Evolutionary conservation across 306 rosid genomes (phyloP), one percentile per base, ranked within the genome.

Genomic region (Corylus avellana): DNA sequence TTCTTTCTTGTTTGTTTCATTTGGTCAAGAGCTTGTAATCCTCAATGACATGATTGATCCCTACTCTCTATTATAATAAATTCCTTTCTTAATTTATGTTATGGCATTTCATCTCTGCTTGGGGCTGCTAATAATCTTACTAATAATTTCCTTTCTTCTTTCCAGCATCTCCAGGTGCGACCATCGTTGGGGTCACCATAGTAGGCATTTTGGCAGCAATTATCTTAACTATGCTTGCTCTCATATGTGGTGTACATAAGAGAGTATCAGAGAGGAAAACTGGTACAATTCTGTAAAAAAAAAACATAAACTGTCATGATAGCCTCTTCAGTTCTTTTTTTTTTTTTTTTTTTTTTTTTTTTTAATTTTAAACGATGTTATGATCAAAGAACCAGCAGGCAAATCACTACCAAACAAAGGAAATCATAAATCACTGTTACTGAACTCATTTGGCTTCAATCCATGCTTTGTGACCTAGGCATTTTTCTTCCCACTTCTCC

Each of bases 281-380:
- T 77, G 44, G 89, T 86, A 75, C 58, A 64, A 68, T 73, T 74
- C 54, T 55, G 42, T 79, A n/a, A 48, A 47, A 80, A 80, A 77
- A 75, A 32, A 32, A 66, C 72, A 62, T 39, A 27, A 67, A 72
- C 29, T n/a, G 0, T 67, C 77, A 44, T 55, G 35, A 32, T 32
- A 32, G 35, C 35, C 35, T 32, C 2, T 32, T 32, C 3, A 32
- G 35, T 29, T 29, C 2, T 22, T 42, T 29, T 32, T 8, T 49
- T 16, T 68, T 16, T 49, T 70, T 54, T 22, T 39, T 42, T 32
- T 76, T 48, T 70, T 22, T 39, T 64, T 7, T 48, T 7, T 12
- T 7, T 12, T 7, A 8, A 48, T 42, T 32, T 48, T 9, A 12
- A 55, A 5, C 6, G 46, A 66, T 81, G 25, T 76, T 74, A 66